phyloP scores from a whole-genome alignment of 2,329 filamentous ascomycete genomes.

The Alternaria tenuissima region DNA sequence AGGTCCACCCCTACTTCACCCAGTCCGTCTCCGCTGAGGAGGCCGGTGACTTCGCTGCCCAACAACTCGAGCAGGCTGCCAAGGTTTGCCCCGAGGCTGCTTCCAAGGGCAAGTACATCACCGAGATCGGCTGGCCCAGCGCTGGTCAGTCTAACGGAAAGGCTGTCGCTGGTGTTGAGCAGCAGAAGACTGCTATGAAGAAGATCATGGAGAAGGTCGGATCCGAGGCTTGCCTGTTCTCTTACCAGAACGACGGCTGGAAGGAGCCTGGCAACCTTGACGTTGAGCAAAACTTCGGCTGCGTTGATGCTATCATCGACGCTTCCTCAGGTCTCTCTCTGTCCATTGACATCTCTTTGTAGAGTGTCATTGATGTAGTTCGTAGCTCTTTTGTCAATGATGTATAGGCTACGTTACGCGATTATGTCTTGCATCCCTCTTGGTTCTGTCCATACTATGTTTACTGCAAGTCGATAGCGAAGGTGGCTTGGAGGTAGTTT shows the following conservation, averaged over 20 bases:
- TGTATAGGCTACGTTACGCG: conserved; percentile 7
- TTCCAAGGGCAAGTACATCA: conserved; percentile 74
- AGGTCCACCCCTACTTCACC: conserved; percentile 97
- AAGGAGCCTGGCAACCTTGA: conserved; percentile 73
- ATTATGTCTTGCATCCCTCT: conserved; percentile 2
- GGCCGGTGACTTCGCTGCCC: conserved; percentile 78
- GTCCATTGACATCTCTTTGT: conserved; percentile 1
- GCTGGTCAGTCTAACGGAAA: conserved; percentile 72
- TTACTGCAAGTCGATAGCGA: conserved; percentile 16
- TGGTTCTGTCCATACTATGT: not conserved
- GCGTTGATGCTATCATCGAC: conserved; percentile 57
- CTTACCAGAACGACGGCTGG: conserved; percentile 80
- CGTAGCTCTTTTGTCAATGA: conserved; percentile 13
- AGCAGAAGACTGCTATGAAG: conserved; percentile 78
- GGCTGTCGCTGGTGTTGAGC: conserved; percentile 70
- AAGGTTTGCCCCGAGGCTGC: conserved; percentile 69
- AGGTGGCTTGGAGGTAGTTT: conserved; percentile 22
- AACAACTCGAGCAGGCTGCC: conserved; percentile 76
- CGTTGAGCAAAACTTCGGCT: conserved; percentile 86
- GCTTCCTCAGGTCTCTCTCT: not conserved
- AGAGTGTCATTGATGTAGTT: conserved; percentile 7
- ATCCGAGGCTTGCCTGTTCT: conserved; percentile 80
- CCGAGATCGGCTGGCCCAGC: conserved; percentile 92
- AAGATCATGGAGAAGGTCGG: conserved; percentile 73
- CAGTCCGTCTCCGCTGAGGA: conserved; percentile 65